phyloP scores from a whole-genome alignment of 1,284 basidiomycete genomes.

The Golubevia sp. region DNA sequence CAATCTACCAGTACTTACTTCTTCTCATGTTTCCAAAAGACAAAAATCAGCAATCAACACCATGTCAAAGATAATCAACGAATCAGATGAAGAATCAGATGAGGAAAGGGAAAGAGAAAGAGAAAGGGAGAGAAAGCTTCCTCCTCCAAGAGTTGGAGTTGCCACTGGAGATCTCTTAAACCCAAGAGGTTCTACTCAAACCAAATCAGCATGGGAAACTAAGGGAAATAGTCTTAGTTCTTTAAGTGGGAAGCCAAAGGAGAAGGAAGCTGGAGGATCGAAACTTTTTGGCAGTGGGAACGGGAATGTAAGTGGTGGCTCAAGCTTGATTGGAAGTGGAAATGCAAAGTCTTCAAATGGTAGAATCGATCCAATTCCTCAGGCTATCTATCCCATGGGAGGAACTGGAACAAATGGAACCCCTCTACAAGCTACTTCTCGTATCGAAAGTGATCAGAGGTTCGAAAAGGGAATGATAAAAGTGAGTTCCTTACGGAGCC shows the following conservation, averaged over 20 bases:
- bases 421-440: not conserved
- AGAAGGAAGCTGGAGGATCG: not conserved
- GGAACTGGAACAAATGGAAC: not conserved
- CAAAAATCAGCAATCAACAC: too few relatives aligned
- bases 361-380: not conserved
- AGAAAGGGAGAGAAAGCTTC: not conserved
- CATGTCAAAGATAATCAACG: too few relatives aligned
- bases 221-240: too few relatives aligned
- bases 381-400: not conserved
- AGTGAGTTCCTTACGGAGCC: too few relatives aligned
- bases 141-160: not conserved
- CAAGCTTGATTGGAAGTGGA: not conserved
- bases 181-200: not conserved
- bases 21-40: too few relatives aligned
- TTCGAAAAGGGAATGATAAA: conserved; percentile 49
- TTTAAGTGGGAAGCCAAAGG: too few relatives aligned
- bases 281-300: not conserved
- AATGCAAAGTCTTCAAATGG: not conserved
- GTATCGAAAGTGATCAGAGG: conserved; percentile 11
- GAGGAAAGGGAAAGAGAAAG: not conserved
- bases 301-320: not conserved
- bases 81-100: too few relatives aligned
- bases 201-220: not conserved
- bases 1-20: not conserved
- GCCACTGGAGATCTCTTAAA: not conserved